Evolutionary conservation across 1,284 basidiomycete species (phyloP).

Genomic region (Ceratobasidium papillatum): DNA sequence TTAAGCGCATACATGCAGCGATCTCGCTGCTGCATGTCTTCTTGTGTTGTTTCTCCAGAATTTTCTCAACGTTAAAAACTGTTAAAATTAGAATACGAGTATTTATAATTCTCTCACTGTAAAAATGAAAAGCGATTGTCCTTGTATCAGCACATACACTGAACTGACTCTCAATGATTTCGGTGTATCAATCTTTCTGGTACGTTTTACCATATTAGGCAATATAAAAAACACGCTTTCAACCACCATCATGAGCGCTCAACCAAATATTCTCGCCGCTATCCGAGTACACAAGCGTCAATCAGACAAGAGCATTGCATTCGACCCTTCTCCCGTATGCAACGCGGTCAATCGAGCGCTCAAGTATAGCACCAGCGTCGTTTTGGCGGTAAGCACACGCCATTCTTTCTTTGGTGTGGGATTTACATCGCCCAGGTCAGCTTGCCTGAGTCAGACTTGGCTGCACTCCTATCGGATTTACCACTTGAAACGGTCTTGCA

Average conservation of each 20-base stretch:
- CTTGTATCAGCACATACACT: not conserved
- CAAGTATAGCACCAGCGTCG: constrained; percentile 18
- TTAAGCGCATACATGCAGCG: constrained; percentile 19
- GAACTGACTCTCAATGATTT: not conserved
- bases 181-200: not conserved
- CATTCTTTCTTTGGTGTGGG: not conserved
- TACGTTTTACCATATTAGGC: not conserved
- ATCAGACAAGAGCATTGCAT: constrained; percentile 17
- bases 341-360: constrained; percentile 24
- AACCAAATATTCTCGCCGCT: constrained; percentile 6
- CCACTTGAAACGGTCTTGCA: not conserved
- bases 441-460: constrained; percentile 1
- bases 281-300: constrained; percentile 36
- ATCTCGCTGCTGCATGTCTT: not conserved
- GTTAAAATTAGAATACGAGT: too few species aligned
- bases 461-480: constrained; percentile 8
- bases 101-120: too few species aligned
- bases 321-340: constrained; percentile 21
- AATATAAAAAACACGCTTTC: not conserved
- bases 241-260: not conserved
- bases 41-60: not conserved
- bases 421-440: constrained; percentile 22
- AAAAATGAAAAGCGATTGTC: too few species aligned
- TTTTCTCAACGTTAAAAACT: not conserved
- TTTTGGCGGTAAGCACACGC: constrained; percentile 17